Evolutionary conservation across 1,284 basidiomycete genomes (phyloP), one percentile per base, ranked within the genome.

Genomic region (Mycena citricolor): DNA sequence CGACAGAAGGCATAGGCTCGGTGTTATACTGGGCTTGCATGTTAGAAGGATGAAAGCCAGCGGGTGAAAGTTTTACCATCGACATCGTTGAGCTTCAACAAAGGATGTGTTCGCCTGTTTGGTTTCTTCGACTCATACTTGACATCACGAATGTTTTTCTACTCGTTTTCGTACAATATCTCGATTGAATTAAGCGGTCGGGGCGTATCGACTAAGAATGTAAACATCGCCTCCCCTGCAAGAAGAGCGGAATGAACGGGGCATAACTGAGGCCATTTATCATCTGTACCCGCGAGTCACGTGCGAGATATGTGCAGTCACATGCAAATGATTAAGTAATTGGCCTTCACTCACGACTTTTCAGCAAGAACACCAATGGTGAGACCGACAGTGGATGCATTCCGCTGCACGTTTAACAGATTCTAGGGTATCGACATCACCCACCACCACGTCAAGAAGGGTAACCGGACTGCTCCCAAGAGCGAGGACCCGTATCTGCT

Each of bases 401-500:
- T 51, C 55, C 44, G 50, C 26, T 56, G 44, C 20, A 57, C 61
- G 26, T 57, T 17, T 34, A 12, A 4, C 16, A 8, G 46, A 34
- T 14, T 19, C 32, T 57, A 94, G 94, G 95, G 95, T 89, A 97
- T 98, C 76, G 95, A 99, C 75, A 86, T 98, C 73, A 79, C 82
- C 68, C 77, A 81, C 73, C 95, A 98, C 79, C 95, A 99, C 85
- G 94, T 97, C 84, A 97, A 91, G 86, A 97, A 95, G 82, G 88
- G 94, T 62, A 77, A 83, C 67, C 86, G 95, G 61, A 89, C 89
- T 58, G 93, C 93, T 57, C 95, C 95, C 69, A 92, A 92, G 81
- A 95, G 92, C 69, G 91, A 98, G 89, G 95, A 99, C 74, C 94
- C 95, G 26, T 98, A 99, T 76, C 84, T 99, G 63, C 86, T 97